Evolutionary conservation across 2,329 filamentous ascomycete genomes (phyloP), one percentile per base, ranked within the genome.

Genomic region (Pseudohalonectria lignicola): DNA sequence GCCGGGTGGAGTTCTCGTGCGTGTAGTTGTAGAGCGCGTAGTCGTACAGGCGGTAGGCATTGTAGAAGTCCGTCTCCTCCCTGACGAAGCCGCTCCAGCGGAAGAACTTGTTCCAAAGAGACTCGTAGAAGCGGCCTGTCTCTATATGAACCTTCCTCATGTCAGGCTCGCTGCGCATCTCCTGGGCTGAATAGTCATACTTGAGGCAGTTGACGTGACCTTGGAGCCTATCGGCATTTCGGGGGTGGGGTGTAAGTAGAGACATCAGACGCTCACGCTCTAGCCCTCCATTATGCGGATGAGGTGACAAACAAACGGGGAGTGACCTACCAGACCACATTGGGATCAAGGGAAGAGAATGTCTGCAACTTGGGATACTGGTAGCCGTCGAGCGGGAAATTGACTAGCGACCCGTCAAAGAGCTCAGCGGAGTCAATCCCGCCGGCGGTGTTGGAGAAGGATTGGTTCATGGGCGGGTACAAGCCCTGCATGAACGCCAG

Each of bases 401-500:
- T 62, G 5, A 82, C 62, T 3, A 62, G 56, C 4, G 69, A 74
- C 10, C 76, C 76, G 51, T 55, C 49, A 26, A 48, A 35, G 2
- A 52, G 41, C 9, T 39, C 40, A 11, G 51, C 48, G 1, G 46
- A 45, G 1, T 45, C 47, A 4, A 46, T 43, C 17, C 57, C 56
- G 13, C 53, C 56, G 12, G 63, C 63, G 2, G 63, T 53, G 4
- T 55, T 51, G 5, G 56, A 49, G 23, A 60, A 62, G 1, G 49
- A 45, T 9, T 50, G 43, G 4, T 66, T 66, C 1, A 72, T 69
- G 0, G 86, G 84, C 3, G 87, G 86, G 52, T 94, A 94, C 4
- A 94, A 66, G 4, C 82, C 86, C 54, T 94, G 87, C 48, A 92
- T 61, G 57, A 94, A 93, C 1, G 80, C 86, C 37, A 74, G 64